Evolutionary conservation across 163 green algal species (phyloP), one percentile per base, ranked within the genome.

Genomic region (Coccomyxa subellipsoidea): DNA sequence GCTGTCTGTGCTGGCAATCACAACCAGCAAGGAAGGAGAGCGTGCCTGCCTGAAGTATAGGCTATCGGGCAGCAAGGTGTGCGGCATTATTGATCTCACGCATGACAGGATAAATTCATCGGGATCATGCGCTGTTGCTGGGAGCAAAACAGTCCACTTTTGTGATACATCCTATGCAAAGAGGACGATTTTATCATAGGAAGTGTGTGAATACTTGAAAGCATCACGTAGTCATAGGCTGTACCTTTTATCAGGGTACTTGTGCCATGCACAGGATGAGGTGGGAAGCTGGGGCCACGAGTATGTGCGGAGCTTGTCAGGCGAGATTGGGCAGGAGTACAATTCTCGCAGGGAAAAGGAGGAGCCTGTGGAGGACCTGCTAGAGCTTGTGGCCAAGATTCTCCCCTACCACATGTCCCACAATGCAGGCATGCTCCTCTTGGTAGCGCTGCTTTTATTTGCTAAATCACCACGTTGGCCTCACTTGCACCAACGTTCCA

Each of bases 321-420:
- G 94, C 25, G 95, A 97, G 87, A 95, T 97, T 76, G 87, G 87
- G 18, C 83, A 88, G 38, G 93, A 97, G 85, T 97, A 92, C 86
- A 75, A 90, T 29, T 79, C 83, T 54, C 87, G 92, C 59, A 54
- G 85, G 78, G 87, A 92, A 84, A 54, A 32, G 87, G 89, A 77
- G 35, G 59, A 35, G 29, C 1, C 76, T 4, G 83, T 89, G 12
- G 84, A 90, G 9, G 93, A 97, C 79, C 85, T 98, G n/a, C 87
- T 96, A 87, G 66, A 77, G 18, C 90, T 99, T 25, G 95, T 98
- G n/a, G 78, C 82, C 18, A 82, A 94, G 77, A 99, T 99, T 80
- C 93, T 98, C 38, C 96, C 96, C 0, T 98, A 96, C 85, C 92
- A 99, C 86, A 97, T 99, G 91, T 87, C 92, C n/a, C 95, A 99